Conservation (phyloP, 495 filamentous ascomycete species). For the Hypoxylon fuscum region DNA sequence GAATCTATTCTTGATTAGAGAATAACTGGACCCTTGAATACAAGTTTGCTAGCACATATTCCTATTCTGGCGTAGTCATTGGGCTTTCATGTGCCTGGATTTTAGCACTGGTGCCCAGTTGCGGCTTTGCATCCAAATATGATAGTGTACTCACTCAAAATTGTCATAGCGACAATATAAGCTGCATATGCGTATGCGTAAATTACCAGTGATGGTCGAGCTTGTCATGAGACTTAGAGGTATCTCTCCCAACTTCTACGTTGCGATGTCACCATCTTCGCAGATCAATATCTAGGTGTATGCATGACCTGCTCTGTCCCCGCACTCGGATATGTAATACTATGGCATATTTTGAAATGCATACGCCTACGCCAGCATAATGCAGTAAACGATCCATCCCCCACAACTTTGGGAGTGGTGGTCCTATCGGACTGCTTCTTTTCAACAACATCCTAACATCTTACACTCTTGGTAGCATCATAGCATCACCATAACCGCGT, state of each 20-base stretch:
- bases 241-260: slow-evolving; percentile 23
- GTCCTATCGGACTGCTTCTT: neutral
- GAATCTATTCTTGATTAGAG: slow-evolving; percentile 5
- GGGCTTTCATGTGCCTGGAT: slow-evolving; percentile 16
- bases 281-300: slow-evolving; percentile 28
- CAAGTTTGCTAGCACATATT: slow-evolving; percentile 2
- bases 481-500: no score
- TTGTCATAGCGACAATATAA: slow-evolving; percentile 38
- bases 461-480: neutral
- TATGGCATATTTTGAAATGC: neutral
- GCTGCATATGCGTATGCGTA: slow-evolving; percentile 29
- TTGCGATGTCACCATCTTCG: slow-evolving; percentile 34
- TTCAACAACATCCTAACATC: neutral
- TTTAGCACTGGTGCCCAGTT: slow-evolving; percentile 4
- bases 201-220: slow-evolving; percentile 18
- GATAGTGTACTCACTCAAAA: slow-evolving; percentile 8
- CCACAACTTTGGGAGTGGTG: neutral
- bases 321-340: neutral
- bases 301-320: neutral
- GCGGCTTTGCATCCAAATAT: slow-evolving; percentile 11
- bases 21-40: slow-evolving; percentile 13
- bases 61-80: neutral
- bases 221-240: slow-evolving; percentile 8
- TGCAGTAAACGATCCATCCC: neutral
- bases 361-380: neutral